Conservation (phyloP, 1,284 basidiomycete genomes). For the Meripilus lineatus region DNA sequence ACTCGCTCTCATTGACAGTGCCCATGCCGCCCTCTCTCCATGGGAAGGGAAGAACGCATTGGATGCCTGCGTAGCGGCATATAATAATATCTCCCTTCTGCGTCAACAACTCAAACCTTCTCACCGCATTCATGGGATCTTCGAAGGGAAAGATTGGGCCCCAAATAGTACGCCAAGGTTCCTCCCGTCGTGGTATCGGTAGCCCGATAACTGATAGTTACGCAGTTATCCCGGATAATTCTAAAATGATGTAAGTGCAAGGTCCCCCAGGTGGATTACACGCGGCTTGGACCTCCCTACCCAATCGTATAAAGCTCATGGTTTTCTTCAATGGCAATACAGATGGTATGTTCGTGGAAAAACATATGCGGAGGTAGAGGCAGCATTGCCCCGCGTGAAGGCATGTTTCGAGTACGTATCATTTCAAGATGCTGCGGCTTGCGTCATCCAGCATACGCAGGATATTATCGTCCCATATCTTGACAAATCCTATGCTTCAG, state of each 20-base stretch:
- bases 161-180: constrained; percentile 51
- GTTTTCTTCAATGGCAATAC: not conserved
- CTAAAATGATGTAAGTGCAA: constrained; percentile 46
- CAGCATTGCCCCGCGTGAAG: constrained; percentile 30
- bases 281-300: constrained; percentile 1
- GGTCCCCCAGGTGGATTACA: not conserved
- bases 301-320: constrained; percentile 2
- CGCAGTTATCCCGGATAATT: constrained; percentile 76
- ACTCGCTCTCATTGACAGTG: constrained; percentile 33
- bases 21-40: constrained; percentile 72
- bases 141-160: constrained; percentile 58
- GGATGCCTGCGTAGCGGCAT: constrained; percentile 81
- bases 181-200: not conserved
- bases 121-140: constrained; percentile 67
- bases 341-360: constrained; percentile 63
- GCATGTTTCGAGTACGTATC: constrained; percentile 24
- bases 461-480: too few species aligned
- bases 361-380: constrained; percentile 47
- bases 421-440: too few species aligned
- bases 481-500: constrained; percentile 28
- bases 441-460: too few species aligned
- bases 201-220: not conserved
- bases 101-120: constrained; percentile 56
- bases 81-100: constrained; percentile 69
- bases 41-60: constrained; percentile 87